phyloP scores from a whole-genome alignment of 371 early-diverging fungal species.

The Lichtheimia ramosa region DNA sequence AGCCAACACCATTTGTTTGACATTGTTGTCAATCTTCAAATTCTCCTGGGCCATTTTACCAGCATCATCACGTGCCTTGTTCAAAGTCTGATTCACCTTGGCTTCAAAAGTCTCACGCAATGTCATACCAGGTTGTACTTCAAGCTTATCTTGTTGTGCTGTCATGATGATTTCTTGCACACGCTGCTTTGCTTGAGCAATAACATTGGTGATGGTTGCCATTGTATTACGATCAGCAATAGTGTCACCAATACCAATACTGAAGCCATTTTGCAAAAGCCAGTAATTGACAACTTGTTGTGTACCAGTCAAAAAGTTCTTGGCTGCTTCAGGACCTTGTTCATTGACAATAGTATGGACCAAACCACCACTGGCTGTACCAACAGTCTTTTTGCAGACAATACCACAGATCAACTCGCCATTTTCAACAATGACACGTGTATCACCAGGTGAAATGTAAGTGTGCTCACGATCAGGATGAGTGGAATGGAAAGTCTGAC shows the following conservation, averaged over 20 bases:
- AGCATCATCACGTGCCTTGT: slow-evolving; percentile 96
- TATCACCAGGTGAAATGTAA: slow-evolving; percentile 88
- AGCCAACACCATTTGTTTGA: slow-evolving; percentile 98
- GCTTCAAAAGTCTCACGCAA: slow-evolving; percentile 97
- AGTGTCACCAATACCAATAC: slow-evolving; percentile 99
- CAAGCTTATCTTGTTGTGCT: slow-evolving; percentile 88
- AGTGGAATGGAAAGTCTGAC: slow-evolving; percentile 74
- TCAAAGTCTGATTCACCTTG: slow-evolving; percentile 88
- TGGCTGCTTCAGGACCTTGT: slow-evolving; percentile 89
- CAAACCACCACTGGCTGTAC: slow-evolving; percentile 90
- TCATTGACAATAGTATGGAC: slow-evolving; percentile 98
- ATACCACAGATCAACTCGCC: slow-evolving; percentile 96
- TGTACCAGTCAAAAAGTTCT: slow-evolving; percentile 92
- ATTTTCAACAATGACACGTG: slow-evolving; percentile 91
- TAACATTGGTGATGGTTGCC: slow-evolving; percentile 82
- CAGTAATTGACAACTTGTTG: slow-evolving; percentile 98
- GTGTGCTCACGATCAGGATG: slow-evolving; percentile 84
- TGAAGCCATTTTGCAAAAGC: slow-evolving; percentile 94
- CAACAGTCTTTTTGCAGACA: slow-evolving; percentile 98
- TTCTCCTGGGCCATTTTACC: slow-evolving; percentile 91
- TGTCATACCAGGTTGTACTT: slow-evolving; percentile 97
- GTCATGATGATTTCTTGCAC: slow-evolving; percentile 86
- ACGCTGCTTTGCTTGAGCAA: slow-evolving; percentile 81
- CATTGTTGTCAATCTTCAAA: slow-evolving; percentile 95
- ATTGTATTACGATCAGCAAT: slow-evolving; percentile 93